Conservation (phyloP, 441 rosid genomes). For the Syzygium syzygioides region DNA sequence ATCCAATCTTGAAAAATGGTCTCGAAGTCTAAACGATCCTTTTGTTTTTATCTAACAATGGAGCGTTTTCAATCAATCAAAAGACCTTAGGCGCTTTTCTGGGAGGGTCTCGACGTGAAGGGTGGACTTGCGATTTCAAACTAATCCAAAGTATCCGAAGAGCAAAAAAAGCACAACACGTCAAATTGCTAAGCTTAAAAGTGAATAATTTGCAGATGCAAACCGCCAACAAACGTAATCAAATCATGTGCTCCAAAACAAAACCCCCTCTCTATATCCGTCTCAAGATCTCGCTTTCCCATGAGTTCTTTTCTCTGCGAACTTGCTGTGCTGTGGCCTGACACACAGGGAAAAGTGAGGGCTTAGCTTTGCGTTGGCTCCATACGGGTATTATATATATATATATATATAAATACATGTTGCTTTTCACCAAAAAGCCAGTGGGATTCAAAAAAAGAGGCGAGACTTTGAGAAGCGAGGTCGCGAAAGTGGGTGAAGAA, state of each 20-base stretch:
- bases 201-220: not conserved
- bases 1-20: not conserved
- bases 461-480: not conserved
- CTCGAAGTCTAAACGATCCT: not conserved
- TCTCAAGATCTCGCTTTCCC: not conserved
- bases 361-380: not conserved
- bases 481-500: constrained; percentile 1
- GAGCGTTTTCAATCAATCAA: not conserved
- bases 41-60: not conserved
- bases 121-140: not conserved
- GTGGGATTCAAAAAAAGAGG: not conserved
- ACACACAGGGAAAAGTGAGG: not conserved
- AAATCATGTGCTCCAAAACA: not conserved
- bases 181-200: not conserved
- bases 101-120: not conserved
- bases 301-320: not conserved
- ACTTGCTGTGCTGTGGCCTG: not conserved
- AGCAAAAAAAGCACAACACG: not conserved
- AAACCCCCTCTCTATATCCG: not conserved
- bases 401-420: too few relatives aligned
- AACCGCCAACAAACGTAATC: not conserved
- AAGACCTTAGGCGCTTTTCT: not conserved
- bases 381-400: too few relatives aligned
- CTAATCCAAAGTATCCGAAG: not conserved
- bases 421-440: not conserved